phyloP scores from a whole-genome alignment of 345 rosid species.

The Brassica rapa region DNA sequence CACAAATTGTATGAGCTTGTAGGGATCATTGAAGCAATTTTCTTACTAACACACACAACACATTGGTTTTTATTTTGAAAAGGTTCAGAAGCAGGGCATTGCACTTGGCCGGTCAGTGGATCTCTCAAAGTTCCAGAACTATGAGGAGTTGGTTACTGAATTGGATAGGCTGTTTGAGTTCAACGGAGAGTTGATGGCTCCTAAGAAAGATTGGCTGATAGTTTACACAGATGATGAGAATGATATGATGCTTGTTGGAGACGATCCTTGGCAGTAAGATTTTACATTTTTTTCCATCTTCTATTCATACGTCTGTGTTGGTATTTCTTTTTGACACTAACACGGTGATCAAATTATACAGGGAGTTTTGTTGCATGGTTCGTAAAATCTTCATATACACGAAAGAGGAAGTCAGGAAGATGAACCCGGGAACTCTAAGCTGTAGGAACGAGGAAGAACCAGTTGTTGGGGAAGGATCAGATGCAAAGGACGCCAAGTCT shows the following conservation, averaged over 20 bases:
- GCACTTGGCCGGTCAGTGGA: slow-evolving; percentile 83
- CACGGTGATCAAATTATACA: slow-evolving; percentile 23
- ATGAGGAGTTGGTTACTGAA: slow-evolving; percentile 64
- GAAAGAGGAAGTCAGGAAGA: slow-evolving; percentile 75
- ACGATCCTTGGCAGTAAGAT: slow-evolving; percentile 95
- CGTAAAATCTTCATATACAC: slow-evolving; percentile 68
- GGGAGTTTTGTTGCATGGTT: slow-evolving; percentile 85
- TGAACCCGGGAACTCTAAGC: slow-evolving; percentile 59
- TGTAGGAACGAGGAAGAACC: slow-evolving; percentile 48
- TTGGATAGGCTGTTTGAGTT: slow-evolving; percentile 75
- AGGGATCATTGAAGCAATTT: background rate
- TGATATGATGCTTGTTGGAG: slow-evolving; percentile 95
- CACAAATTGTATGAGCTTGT: background rate
- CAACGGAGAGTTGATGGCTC: slow-evolving; percentile 61
- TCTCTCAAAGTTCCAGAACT: slow-evolving; percentile 68
- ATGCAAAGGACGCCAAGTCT: slow-evolving; percentile 50
- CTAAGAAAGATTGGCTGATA: slow-evolving; percentile 66
- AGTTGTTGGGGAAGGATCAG: slow-evolving; percentile 39
- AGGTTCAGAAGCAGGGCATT: slow-evolving; percentile 86
- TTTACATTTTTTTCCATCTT: background rate
- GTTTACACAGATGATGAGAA: slow-evolving; percentile 86
- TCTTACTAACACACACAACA: background rate
- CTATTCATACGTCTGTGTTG: background rate
- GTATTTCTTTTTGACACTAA: background rate
- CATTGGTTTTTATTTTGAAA: background rate